Evolutionary conservation across 768 basidiomycete species (phyloP), one percentile per base, ranked within the genome.

Genomic region (Pholiota conissans): DNA sequence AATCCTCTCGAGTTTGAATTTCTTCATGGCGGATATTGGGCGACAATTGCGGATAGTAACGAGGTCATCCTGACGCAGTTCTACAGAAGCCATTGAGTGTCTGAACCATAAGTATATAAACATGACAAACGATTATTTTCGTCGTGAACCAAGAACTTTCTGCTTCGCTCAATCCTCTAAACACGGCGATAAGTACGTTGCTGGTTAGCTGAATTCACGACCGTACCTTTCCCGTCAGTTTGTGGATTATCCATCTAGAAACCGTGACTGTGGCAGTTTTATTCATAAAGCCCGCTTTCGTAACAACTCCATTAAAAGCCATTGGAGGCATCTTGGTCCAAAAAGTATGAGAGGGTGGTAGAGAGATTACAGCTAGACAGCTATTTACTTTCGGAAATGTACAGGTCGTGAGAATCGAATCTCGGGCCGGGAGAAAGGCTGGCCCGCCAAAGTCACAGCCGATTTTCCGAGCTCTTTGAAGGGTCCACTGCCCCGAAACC

Each of bases 211-310:
- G n/a, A n/a, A n/a, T n/a, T n/a, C 35, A 28, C 9, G 46, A 45
- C 27, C 78, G 62, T 61, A 91, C 91, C 80, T 93, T 93, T 63
- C 87, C 85, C 4, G 91, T 93, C 47, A 83, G 66, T 59, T 82
- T 81, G 66, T 93, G 90, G n/a, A 83, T 72, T 35, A 89, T 78
- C 76, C 79, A 84, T 56, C 91, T 82, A 22, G 87, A 85, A 7
- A 93, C 90, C 0, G 89, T 86, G 48, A 93, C 91, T 0, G 92
- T 93, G 13, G 82, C 91, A 0, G 91, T 93, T 69, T 92, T 93
- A 54, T 85, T 78, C 91, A 93, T 93, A 62, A 79, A 83, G 8
- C 92, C 91, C 20, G 83, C 87, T 71, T 90, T 93, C 29, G 90
- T 88, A 18, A 93, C 92, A 35, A 85, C 65, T 16, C 91, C 91